Conservation (phyloP, 2,329 filamentous ascomycete species). For the Xenoacremonium recifei region DNA sequence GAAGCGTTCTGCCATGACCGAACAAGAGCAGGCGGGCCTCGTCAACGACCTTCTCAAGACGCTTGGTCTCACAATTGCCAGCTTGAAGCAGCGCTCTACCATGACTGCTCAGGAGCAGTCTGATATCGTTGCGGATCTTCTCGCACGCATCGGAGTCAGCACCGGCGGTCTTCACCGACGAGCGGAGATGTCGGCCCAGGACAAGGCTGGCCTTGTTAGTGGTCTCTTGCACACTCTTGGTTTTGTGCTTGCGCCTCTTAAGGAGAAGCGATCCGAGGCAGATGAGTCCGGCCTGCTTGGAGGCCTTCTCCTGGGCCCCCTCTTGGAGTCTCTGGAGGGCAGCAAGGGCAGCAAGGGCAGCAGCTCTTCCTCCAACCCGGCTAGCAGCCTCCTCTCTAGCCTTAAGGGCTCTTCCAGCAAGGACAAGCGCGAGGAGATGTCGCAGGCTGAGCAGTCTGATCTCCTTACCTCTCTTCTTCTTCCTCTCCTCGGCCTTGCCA, state of each 20-base stretch:
- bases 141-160: not conserved
- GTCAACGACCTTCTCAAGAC: not conserved
- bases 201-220: not conserved
- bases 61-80: not conserved
- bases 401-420: too few relatives aligned
- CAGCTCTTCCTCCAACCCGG: too few relatives aligned
- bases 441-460: too few relatives aligned
- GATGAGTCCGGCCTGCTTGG: slow-evolving; percentile 1
- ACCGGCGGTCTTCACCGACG: not conserved
- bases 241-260: too few relatives aligned
- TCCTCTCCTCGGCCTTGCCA: not conserved
- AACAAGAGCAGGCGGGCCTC: not conserved
- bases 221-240: too few relatives aligned
- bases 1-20: not conserved
- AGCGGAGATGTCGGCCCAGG: not conserved
- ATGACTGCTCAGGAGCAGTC: not conserved
- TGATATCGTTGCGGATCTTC: not conserved
- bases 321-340: too few relatives aligned
- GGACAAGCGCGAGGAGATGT: too few relatives aligned
- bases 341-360: too few relatives aligned
- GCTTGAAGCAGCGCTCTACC: not conserved
- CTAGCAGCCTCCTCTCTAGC: too few relatives aligned
- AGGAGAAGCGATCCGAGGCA: not conserved
- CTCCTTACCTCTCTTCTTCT: too few relatives aligned
- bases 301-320: too few relatives aligned